Conservation (phyloP, 768 basidiomycete genomes). For the Xerocomellus dryophilus region DNA sequence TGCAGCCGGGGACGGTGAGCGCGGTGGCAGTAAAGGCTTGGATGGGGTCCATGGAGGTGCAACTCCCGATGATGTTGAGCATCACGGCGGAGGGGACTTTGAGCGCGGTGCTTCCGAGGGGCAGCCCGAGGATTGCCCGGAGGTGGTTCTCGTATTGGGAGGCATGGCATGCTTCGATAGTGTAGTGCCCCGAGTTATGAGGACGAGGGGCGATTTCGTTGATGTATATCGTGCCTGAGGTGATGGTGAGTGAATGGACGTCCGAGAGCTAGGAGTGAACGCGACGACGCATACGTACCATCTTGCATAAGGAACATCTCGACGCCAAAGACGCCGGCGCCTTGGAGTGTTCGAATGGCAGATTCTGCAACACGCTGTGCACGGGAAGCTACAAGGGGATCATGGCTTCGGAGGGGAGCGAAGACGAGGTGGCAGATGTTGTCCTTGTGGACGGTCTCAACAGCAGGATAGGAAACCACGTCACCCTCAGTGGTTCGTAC, state of each 20-base stretch:
- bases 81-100: constrained; percentile 86
- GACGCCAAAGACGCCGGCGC: constrained; percentile 87
- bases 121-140: constrained; percentile 86
- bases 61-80: constrained; percentile 93
- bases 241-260: not conserved
- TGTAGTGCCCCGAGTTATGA: constrained; percentile 98
- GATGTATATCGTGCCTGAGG: constrained; percentile 68
- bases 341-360: constrained; percentile 73
- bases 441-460: constrained; percentile 93
- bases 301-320: constrained; percentile 86
- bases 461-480: constrained; percentile 81
- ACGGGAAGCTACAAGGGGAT: constrained; percentile 50
- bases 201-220: constrained; percentile 99
- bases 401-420: constrained; percentile 70
- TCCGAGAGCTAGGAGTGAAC: not conserved
- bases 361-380: constrained; percentile 76
- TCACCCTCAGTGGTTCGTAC: constrained; percentile 75
- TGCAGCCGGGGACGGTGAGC: constrained; percentile 67
- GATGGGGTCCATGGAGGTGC: constrained; percentile 62
- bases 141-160: constrained; percentile 98
- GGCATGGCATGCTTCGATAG: constrained; percentile 94
- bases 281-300: constrained; percentile 46
- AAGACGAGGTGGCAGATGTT: constrained; percentile 93
- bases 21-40: constrained; percentile 54
- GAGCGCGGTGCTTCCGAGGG: constrained; percentile 83